Conservation (phyloP, 2,329 filamentous ascomycete species). For the Chlorencoelia australis region DNA sequence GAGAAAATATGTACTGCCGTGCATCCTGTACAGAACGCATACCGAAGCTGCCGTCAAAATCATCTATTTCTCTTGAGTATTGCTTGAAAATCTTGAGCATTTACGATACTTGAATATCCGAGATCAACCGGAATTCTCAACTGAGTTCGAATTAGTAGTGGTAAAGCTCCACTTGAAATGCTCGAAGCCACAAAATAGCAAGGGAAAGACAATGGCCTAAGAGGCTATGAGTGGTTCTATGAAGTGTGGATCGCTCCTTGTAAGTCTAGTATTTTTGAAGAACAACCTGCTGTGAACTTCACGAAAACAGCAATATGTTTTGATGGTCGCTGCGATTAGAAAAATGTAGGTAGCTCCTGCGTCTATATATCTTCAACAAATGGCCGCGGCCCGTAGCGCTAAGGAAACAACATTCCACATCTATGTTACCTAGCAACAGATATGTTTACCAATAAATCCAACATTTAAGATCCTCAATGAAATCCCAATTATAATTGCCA, state of each 20-base stretch:
- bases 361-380: no score
- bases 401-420: no score
- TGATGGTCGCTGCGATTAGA: no score
- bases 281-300: no score
- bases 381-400: no score
- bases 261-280: no score
- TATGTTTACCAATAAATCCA: no score
- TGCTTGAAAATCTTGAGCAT: slow-evolving; percentile 2
- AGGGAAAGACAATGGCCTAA: slow-evolving; percentile 3
- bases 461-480: no score
- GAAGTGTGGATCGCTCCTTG: slow-evolving; percentile 6
- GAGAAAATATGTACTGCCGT: slow-evolving; percentile 4
- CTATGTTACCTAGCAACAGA: no score
- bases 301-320: no score
- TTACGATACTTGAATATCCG: slow-evolving; percentile 5
- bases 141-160: slow-evolving; percentile 5
- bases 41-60: slow-evolving; percentile 5
- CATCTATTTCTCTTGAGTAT: slow-evolving; percentile 1
- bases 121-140: slow-evolving; percentile 3
- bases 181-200: slow-evolving; percentile 2
- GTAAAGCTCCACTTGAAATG: slow-evolving; percentile 7
- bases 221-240: slow-evolving; percentile 6
- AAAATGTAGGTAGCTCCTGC: no score
- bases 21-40: slow-evolving; percentile 3
- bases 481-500: no score